Conservation (phyloP, 2,329 filamentous ascomycete genomes). For the Trichoderma guizhouense region DNA sequence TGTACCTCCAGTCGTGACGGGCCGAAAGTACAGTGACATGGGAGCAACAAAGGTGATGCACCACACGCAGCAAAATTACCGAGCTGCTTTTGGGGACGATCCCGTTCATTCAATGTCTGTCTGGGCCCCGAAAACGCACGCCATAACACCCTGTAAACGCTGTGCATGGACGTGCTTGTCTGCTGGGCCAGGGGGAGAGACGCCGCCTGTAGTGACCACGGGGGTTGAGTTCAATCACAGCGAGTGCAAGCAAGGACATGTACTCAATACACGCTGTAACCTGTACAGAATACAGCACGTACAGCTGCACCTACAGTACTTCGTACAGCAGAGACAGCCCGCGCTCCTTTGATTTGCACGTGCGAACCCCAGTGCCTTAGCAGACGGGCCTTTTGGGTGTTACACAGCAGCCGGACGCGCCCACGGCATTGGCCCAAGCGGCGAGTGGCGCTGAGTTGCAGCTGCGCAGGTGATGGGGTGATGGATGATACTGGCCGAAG, state of each 20-base stretch:
- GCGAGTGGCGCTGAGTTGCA: conserved; percentile 5
- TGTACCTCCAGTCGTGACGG: not conserved
- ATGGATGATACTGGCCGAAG: not conserved
- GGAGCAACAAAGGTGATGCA: not conserved
- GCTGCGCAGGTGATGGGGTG: not conserved
- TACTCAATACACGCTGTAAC: not conserved
- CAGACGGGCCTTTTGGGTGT: conserved; percentile 4
- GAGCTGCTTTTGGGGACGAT: conserved; percentile 5
- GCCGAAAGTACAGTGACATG: not conserved
- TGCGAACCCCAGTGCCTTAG: not conserved
- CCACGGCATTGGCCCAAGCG: conserved; percentile 5
- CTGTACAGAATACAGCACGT: not conserved
- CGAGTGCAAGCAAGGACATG: not conserved
- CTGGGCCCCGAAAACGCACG: conserved; percentile 1
- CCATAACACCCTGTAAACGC: conserved; percentile 3
- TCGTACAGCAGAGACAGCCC: not conserved
- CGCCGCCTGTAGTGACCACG: not conserved
- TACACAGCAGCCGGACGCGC: not conserved
- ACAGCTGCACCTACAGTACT: not conserved
- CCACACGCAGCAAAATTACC: not conserved
- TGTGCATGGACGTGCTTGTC: not conserved
- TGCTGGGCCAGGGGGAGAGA: not conserved
- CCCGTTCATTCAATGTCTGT: not conserved
- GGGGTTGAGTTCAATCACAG: not conserved
- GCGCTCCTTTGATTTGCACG: not conserved